phyloP scores from a whole-genome alignment of 108 stramenopile species.

The Epithemia pelagica region DNA sequence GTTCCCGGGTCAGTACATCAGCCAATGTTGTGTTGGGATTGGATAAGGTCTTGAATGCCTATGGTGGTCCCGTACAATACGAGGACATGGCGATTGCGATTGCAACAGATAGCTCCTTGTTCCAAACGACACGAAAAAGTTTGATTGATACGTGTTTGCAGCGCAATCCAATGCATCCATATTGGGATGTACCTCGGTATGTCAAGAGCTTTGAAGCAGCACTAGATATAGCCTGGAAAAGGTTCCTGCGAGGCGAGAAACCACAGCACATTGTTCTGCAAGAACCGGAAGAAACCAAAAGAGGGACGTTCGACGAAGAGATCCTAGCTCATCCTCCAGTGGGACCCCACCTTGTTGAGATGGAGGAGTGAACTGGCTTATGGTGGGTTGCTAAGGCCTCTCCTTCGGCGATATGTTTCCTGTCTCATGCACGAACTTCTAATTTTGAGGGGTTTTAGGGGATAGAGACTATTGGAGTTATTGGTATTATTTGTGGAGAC shows the following conservation, averaged over 20 bases:
- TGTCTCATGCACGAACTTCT: too few relatives aligned
- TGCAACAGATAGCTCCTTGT: conserved; percentile 44
- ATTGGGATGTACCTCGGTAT: conserved; percentile 82
- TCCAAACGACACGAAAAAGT: conserved; percentile 37
- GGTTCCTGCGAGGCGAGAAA: conserved; percentile 41
- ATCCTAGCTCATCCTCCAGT: conserved; percentile 29
- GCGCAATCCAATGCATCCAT: conserved; percentile 80
- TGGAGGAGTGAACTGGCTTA: too few relatives aligned
- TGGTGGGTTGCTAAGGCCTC: too few relatives aligned
- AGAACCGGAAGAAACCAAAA: conserved; percentile 31
- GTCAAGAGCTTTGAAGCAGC: conserved; percentile 65
- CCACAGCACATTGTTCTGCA: conserved; percentile 44
- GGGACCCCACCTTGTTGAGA: too few relatives aligned
- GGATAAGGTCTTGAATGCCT: conserved; percentile 70
- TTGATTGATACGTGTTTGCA: conserved; percentile 61
- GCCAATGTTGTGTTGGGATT: conserved; percentile 72
- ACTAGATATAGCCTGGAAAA: conserved; percentile 50
- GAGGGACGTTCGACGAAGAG: conserved; percentile 42
- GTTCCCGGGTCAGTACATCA: conserved; percentile 70
- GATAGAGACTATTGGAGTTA: too few relatives aligned
- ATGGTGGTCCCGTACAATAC: conserved; percentile 50
- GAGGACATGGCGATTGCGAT: conserved; percentile 64
- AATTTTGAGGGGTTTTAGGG: too few relatives aligned
- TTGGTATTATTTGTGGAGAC: too few relatives aligned
- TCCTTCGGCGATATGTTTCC: too few relatives aligned